Evolutionary conservation across 2,329 filamentous ascomycete species (phyloP), one percentile per base, ranked within the genome.

Genomic region (Trichoderma polysporum): DNA sequence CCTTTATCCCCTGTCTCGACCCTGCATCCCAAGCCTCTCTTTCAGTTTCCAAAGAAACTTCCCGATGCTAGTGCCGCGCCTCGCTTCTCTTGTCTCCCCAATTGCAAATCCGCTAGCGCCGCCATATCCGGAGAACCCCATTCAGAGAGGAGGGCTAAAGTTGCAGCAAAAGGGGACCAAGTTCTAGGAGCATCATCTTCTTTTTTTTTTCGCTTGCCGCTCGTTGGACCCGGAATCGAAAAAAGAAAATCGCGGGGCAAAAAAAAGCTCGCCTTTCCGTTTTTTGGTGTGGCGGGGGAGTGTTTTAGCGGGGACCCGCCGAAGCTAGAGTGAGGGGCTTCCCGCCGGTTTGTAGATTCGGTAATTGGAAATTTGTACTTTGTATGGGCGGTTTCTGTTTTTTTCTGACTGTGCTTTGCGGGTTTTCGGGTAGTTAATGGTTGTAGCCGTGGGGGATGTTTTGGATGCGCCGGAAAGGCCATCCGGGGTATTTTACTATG

Each of bases 281-380:
- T 19, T 17, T 19, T 19, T 45, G 22, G 5, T 37, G 57, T 60
- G 57, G 57, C n/a, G 19, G 27, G 47, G 10, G 39, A n/a, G 27
- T 47, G n/a, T n/a, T n/a, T n/a, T n/a, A 3, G 22, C 13, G 33
- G 35, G 45, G 58, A 45, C 2, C 7, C 22, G 22, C 12, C 13
- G 19, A 9, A 13, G 41, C 41, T 45, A 2, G 27, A 47, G 25
- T 64, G 61, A 64, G 61, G 61, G 61, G 61, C 61, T 54, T 66
- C 45, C 53, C 62, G 62, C 53, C 52, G 60, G 62, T 53, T 66
- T 58, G 54, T 45, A 59, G 54, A 39, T 45, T 59, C 63, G 63
- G 63, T 66, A 66, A 66, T 66, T 66, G 41, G 19, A 7, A 25
- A 7, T n/a, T 15, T 45, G n/a, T n/a, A n/a, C n/a, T n/a, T n/a